Evolutionary conservation across 2,329 filamentous ascomycete genomes (phyloP).

Genomic region (Trichoderma hamatum): DNA sequence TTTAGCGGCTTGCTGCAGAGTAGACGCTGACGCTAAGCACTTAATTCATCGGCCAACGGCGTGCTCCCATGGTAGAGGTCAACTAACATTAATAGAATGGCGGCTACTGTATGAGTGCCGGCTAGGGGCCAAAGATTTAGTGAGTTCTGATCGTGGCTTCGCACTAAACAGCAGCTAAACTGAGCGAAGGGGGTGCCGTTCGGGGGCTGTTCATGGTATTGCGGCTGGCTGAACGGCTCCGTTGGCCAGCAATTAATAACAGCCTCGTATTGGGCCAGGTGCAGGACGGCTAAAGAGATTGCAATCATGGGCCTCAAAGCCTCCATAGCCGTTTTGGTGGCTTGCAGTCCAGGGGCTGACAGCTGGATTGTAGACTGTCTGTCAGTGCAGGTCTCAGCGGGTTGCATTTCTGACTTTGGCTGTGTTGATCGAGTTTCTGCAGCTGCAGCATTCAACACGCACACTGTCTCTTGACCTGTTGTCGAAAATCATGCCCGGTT

Average conservation of each 20-base stretch:
- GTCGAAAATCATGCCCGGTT: constrained; percentile 20
- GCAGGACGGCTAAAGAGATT: constrained; percentile 8
- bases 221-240: constrained; percentile 13
- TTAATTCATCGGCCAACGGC: background rate
- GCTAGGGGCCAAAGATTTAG: background rate
- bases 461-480: background rate
- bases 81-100: constrained; percentile 4
- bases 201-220: background rate
- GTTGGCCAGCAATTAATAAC: constrained; percentile 3
- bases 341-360: background rate
- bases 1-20: background rate
- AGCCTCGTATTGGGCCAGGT: constrained; percentile 20
- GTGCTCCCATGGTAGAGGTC: constrained; percentile 13
- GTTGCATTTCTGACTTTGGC: background rate
- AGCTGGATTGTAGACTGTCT: background rate
- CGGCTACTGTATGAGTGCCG: constrained; percentile 13
- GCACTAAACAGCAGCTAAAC: constrained; percentile 13
- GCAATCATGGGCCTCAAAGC: constrained; percentile 12
- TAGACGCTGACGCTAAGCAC: constrained; percentile 26
- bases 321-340: background rate
- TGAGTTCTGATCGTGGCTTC: constrained; percentile 3
- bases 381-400: background rate
- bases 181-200: constrained; percentile 1
- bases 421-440: background rate
- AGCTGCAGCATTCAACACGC: background rate